phyloP scores from a whole-genome alignment of 2,329 filamentous ascomycete species.

The Aspergillus ochraceoroseus region DNA sequence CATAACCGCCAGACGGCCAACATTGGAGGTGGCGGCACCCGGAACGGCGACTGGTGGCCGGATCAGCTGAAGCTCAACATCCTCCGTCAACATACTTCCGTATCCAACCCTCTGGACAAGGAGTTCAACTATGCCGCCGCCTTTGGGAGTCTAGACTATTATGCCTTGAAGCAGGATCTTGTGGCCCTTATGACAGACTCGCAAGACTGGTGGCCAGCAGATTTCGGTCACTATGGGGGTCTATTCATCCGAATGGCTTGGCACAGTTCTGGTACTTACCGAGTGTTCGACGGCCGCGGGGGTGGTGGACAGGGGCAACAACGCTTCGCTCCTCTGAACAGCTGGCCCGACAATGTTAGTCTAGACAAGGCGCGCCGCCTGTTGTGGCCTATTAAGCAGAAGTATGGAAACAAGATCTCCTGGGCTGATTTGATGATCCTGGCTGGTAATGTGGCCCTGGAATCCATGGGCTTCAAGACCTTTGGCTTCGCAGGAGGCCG shows the following conservation, averaged over 20 bases:
- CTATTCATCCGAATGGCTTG: slow-evolving; percentile 76
- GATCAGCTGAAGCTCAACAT: slow-evolving; percentile 63
- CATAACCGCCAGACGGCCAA: slow-evolving; percentile 29
- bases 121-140: slow-evolving; percentile 69
- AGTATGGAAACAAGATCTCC: slow-evolving; percentile 77
- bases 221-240: slow-evolving; percentile 76
- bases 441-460: slow-evolving; percentile 70
- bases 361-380: slow-evolving; percentile 77
- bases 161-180: slow-evolving; percentile 69
- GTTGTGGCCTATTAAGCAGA: slow-evolving; percentile 77
- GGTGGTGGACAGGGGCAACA: slow-evolving; percentile 71
- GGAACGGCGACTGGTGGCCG: slow-evolving; percentile 71
- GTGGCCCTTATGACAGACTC: slow-evolving; percentile 69
- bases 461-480: slow-evolving; percentile 69
- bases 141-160: slow-evolving; percentile 68
- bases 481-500: slow-evolving; percentile 71
- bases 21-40: slow-evolving; percentile 58
- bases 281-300: slow-evolving; percentile 68
- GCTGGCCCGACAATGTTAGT: slow-evolving; percentile 74
- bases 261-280: slow-evolving; percentile 76
- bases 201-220: slow-evolving; percentile 76
- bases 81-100: slow-evolving; percentile 63
- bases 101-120: slow-evolving; percentile 59
- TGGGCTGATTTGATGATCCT: slow-evolving; percentile 71
- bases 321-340: slow-evolving; percentile 74